These are phyloP conservation scores for Rhynchosporium secalis DNA, from an alignment of 2,329 filamentous ascomycete species.

Conservation along the genomic window DNA sequence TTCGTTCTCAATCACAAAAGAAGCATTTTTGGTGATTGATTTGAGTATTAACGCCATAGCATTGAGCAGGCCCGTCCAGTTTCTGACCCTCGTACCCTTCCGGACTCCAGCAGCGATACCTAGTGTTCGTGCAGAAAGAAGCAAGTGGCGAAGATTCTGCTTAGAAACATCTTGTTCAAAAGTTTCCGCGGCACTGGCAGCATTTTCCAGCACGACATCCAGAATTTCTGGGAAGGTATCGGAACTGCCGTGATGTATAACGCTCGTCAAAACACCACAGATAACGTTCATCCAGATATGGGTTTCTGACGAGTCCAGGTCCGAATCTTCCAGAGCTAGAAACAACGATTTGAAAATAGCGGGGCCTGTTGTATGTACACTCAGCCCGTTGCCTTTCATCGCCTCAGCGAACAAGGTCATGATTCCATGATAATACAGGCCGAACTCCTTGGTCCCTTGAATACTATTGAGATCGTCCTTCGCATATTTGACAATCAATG, in stretches of 20 bases:
- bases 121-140: slow-evolving; percentile 59
- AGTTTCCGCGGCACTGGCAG: slow-evolving; percentile 42
- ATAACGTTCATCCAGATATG: slow-evolving; percentile 63
- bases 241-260: slow-evolving; percentile 77
- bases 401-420: slow-evolving; percentile 93
- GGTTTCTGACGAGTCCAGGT: slow-evolving; percentile 46
- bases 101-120: slow-evolving; percentile 76
- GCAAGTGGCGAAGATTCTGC: slow-evolving; percentile 44
- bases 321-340: slow-evolving; percentile 46
- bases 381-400: slow-evolving; percentile 61
- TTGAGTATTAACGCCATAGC: slow-evolving; percentile 55
- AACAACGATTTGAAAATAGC: slow-evolving; percentile 55
- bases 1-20: slow-evolving; percentile 32
- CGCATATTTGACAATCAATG: slow-evolving; percentile 69
- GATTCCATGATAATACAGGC: slow-evolving; percentile 78
- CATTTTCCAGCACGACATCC: slow-evolving; percentile 58
- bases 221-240: slow-evolving; percentile 72
- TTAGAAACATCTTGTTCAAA: slow-evolving; percentile 41
- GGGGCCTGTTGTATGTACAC: slow-evolving; percentile 59
- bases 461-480: slow-evolving; percentile 64
- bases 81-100: slow-evolving; percentile 69
- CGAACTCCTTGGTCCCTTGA: slow-evolving; percentile 56
- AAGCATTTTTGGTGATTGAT: slow-evolving; percentile 45
- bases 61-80: slow-evolving; percentile 69
- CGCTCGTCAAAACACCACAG: slow-evolving; percentile 74